phyloP scores from a whole-genome alignment of 1,139 yeast species.

The Hyphopichia wangnamkhiaoensis region DNA sequence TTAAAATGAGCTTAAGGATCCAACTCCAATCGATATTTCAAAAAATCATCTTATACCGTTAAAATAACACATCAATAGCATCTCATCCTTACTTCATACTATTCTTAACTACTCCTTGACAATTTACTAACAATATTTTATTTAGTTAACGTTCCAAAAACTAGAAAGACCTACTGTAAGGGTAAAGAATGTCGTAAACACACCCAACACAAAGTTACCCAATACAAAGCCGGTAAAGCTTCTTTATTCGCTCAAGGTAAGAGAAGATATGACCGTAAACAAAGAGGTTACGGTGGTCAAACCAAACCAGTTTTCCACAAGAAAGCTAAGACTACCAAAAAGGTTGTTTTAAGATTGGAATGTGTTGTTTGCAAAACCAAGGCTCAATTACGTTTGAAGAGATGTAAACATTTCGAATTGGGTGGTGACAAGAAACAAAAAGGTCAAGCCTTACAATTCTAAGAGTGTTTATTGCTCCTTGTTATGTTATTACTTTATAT shows the following conservation, averaged over 20 bases:
- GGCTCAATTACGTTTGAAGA: conserved; percentile 96
- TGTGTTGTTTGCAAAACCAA: conserved; percentile 98
- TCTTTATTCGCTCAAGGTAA: conserved; percentile 99
- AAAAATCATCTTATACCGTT: no score
- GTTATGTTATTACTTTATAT: conserved; percentile 1
- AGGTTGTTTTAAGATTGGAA: conserved; percentile 99
- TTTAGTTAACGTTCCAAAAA: conserved; percentile 99
- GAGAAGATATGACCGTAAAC: conserved; percentile 99
- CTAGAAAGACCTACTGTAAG: conserved; percentile 99
- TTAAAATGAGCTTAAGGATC: no score
- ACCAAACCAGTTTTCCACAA: conserved; percentile 99
- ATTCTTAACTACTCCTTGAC: neutral
- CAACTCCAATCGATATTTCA: no score
- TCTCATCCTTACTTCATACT: no score
- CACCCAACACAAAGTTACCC: conserved; percentile 99
- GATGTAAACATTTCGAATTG: conserved; percentile 99
- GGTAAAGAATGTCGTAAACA: conserved; percentile 99
- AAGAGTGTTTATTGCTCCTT: conserved; percentile 28
- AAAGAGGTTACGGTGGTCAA: conserved; percentile 99
- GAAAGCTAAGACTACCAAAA: conserved; percentile 99
- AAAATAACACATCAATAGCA: no score
- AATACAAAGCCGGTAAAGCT: conserved; percentile 99
- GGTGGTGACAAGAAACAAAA: conserved; percentile 99
- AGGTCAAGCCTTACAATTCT: conserved; percentile 98
- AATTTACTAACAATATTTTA: conserved; percentile 28